Percentiles rank a stretch among this genome's conserved stretches.
Evolutionary conservation across 1,284 basidiomycete species (phyloP).

Genomic region (Crepidotus sp.): DNA sequence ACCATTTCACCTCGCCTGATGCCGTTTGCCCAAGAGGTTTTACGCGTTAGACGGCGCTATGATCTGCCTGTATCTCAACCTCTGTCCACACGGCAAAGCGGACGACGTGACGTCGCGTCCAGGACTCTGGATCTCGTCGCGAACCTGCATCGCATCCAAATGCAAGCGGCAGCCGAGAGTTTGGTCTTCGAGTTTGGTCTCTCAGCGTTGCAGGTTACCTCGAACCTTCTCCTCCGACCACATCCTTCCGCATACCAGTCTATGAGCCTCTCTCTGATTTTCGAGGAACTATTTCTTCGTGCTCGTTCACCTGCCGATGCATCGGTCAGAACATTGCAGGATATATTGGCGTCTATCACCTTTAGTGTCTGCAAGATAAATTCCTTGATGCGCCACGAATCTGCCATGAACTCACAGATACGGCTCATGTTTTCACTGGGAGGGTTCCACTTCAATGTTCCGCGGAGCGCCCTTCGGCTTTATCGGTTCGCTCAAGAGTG

Average conservation of each 20-base stretch:
- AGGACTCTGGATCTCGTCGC: slow-evolving; percentile 7
- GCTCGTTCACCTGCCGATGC: slow-evolving; percentile 42
- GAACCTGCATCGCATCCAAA: slow-evolving; percentile 31
- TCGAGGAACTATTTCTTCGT: slow-evolving; percentile 43
- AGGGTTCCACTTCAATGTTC: slow-evolving; percentile 49
- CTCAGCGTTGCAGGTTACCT: slow-evolving; percentile 32
- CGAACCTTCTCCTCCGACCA: slow-evolving; percentile 24
- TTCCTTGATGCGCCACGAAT: slow-evolving; percentile 37
- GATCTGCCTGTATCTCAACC: slow-evolving; percentile 6
- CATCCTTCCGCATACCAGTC: slow-evolving; percentile 28
- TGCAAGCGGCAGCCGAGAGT: slow-evolving; percentile 45
- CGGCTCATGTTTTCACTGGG: slow-evolving; percentile 38
- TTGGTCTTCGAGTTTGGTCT: slow-evolving; percentile 38
- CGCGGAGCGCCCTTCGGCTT: slow-evolving; percentile 69
- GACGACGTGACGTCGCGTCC: slow-evolving; percentile 12
- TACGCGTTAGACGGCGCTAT: slow-evolving; percentile 40
- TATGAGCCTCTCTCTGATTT: slow-evolving; percentile 38
- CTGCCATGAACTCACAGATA: slow-evolving; percentile 28
- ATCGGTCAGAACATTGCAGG: slow-evolving; percentile 34
- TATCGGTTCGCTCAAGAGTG: slow-evolving; percentile 74
- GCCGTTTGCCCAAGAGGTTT: slow-evolving; percentile 47
- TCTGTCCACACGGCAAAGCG: neutral
- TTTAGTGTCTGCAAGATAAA: slow-evolving; percentile 39
- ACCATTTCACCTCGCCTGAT: slow-evolving; percentile 53
- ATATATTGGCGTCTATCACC: slow-evolving; percentile 51